Evolutionary conservation across 2,329 filamentous ascomycete genomes (phyloP).

Genomic region (Myriosclerotinia duriaeana): DNA sequence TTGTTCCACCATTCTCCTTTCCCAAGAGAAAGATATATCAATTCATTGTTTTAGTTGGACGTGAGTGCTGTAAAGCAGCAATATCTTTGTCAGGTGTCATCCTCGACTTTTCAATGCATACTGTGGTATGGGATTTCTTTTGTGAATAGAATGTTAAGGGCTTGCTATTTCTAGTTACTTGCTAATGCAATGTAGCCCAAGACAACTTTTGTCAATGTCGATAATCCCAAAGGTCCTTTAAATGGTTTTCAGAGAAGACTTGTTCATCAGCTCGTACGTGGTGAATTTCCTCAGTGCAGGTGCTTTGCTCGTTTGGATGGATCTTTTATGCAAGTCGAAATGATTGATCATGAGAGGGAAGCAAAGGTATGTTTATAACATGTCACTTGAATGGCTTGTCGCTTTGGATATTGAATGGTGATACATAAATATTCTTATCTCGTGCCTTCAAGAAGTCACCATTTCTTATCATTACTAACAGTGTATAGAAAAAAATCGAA

Average conservation of each 20-base stretch:
- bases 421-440: background rate
- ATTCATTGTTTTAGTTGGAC: background rate
- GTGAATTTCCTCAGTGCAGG: conserved; percentile 51
- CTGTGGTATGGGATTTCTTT: background rate
- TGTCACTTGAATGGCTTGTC: background rate
- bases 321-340: conserved; percentile 40
- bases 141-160: background rate
- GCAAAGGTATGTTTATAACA: conserved; percentile 30
- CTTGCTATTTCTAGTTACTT: background rate
- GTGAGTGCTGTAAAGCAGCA: background rate
- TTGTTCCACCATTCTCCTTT: background rate
- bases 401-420: background rate
- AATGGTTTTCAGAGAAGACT: conserved; percentile 63
- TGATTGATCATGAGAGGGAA: conserved; percentile 33
- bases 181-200: conserved; percentile 28
- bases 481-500: conserved; percentile 14
- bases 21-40: background rate
- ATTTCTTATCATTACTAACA: background rate
- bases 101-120: background rate
- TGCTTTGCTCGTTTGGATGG: conserved; percentile 34
- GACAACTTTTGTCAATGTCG: conserved; percentile 48
- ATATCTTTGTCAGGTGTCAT: background rate
- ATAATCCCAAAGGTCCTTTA: conserved; percentile 44
- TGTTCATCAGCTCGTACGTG: conserved; percentile 64
- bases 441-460: background rate